Conservation (phyloP, 495 filamentous ascomycete species). For the Daldinia childiae region DNA sequence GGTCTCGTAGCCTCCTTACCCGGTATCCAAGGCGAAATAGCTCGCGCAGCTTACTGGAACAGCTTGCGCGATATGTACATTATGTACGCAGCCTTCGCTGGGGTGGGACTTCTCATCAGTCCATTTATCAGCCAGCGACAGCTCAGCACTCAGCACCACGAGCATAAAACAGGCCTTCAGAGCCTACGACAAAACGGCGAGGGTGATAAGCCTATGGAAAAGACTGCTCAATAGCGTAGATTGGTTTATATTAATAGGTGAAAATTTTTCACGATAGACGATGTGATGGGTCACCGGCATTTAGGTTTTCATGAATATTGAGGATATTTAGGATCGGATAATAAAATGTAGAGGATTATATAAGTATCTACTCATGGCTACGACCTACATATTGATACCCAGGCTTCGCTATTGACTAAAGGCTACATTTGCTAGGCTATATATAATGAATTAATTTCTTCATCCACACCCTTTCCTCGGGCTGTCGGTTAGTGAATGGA, state of each 20-base stretch:
- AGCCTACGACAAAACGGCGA: constrained; percentile 42
- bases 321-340: background rate
- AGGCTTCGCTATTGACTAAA: background rate
- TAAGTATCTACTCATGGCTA: background rate
- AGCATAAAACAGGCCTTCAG: constrained; percentile 70
- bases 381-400: background rate
- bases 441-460: background rate
- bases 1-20: constrained; percentile 63
- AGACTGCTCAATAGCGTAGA: constrained; percentile 6
- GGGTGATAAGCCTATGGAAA: constrained; percentile 18
- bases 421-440: background rate
- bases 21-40: constrained; percentile 56
- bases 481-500: too few species aligned
- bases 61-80: constrained; percentile 75
- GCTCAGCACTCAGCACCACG: constrained; percentile 67
- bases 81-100: constrained; percentile 65
- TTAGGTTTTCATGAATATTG: background rate
- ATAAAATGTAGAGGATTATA: background rate
- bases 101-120: constrained; percentile 62
- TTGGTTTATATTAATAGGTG: constrained; percentile 1
- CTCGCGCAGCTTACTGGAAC: constrained; percentile 64
- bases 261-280: background rate
- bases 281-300: background rate
- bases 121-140: constrained; percentile 63
- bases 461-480: too few species aligned